Evolutionary conservation across 768 basidiomycete genomes (phyloP), one percentile per base, ranked within the genome.

Genomic region (Gloeophyllum trabeum): DNA sequence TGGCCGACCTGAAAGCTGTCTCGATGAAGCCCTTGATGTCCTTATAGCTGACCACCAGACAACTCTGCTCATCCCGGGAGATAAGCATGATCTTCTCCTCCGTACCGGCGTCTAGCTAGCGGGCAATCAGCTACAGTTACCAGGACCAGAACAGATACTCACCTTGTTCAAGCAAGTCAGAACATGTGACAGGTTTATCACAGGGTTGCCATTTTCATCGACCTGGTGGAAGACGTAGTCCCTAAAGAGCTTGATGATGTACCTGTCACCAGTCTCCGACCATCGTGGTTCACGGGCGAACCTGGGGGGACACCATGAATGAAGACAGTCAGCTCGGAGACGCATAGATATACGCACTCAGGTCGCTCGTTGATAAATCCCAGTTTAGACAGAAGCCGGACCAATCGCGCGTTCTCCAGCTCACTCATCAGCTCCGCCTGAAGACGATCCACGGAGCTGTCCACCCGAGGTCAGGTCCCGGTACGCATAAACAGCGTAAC

Each of bases 291-390:
- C 94, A 32, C 85, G 81, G n/a, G 92, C 84, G 52, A 96, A 96
- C 52, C 91, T 93, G 43, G n/a, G 23, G 6, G 35, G 13, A 19
- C 13, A 23, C 24, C 35, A 18, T 23, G 22, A 20, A 25, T 24
- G 13, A 14, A 34, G 35, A 24, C 43, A 36, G n/a, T 4, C 23
- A 4, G 6, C 24, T 21, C 28, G 16, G 32, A 6, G 12, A 14
- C 16, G 13, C 21, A 20, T 6, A 30, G 19, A 43, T 25, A 14
- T 4, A 73, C 87, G 43, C 56, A 97, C 91, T 98, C 96, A 2
- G 96, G 94, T n/a, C 96, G 73, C 56, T 99, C 96, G 58, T 98
- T 98, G 65, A 99, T 97, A 61, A 99, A 98, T 0, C 91, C 91
- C 51, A 99, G 82, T 63, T 98, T 99, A 59, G 81, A 81, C 46